Evolutionary conservation across 768 basidiomycete species (phyloP).

Genomic region (Lentinula lateritia): DNA sequence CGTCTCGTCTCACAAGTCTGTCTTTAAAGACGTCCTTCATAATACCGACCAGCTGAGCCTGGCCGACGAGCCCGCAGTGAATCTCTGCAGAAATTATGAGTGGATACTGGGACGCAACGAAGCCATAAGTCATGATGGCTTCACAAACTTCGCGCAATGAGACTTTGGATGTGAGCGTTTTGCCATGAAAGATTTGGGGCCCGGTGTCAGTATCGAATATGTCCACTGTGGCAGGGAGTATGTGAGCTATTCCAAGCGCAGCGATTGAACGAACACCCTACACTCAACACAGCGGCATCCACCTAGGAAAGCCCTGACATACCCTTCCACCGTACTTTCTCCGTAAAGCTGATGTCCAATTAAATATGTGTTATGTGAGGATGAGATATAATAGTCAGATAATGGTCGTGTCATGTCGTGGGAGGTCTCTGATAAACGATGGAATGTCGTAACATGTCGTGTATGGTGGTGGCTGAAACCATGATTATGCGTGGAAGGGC

Average conservation of each 20-base stretch:
- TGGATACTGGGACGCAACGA: conserved; percentile 86
- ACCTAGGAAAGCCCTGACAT: conserved; percentile 85
- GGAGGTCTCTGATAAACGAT: conserved; percentile 31
- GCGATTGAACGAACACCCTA: conserved; percentile 30
- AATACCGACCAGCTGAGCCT: conserved; percentile 73
- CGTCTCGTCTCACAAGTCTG: conserved; percentile 29
- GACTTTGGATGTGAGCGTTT: conserved; percentile 82
- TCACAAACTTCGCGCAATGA: conserved; percentile 74
- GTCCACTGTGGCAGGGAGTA: conserved; percentile 55
- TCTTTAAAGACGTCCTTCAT: conserved; percentile 52
- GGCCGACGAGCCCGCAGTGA: conserved; percentile 75
- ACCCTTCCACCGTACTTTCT: conserved; percentile 85
- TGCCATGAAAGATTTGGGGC: conserved; percentile 86
- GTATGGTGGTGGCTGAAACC: not conserved
- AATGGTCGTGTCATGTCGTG: conserved; percentile 90
- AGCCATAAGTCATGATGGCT: conserved; percentile 86
- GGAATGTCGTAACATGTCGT: conserved; percentile 25
- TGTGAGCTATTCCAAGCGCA: not conserved
- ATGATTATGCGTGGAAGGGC: not conserved
- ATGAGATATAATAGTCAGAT: conserved; percentile 57
- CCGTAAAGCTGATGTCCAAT: conserved; percentile 85
- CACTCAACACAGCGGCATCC: conserved; percentile 93
- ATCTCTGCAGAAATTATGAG: conserved; percentile 92
- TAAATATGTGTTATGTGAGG: conserved; percentile 91
- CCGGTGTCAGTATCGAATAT: conserved; percentile 84